phyloP scores from a whole-genome alignment of 108 stramenopile genomes.

The Ochromonas danica region DNA sequence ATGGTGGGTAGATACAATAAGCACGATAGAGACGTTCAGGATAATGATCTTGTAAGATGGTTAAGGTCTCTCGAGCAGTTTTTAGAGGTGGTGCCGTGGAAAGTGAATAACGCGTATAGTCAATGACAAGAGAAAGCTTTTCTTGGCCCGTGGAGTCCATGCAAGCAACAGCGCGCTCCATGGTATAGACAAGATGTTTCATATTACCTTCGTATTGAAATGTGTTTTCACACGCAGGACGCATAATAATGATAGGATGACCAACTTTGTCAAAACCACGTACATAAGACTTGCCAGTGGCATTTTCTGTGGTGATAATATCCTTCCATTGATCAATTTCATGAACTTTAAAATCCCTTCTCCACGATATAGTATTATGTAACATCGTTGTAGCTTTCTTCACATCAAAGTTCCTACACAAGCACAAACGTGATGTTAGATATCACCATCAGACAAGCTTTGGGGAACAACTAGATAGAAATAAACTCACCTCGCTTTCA shows the following conservation, averaged over 20 bases:
- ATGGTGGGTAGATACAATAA: constrained; percentile 78
- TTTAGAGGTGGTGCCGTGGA: constrained; percentile 72
- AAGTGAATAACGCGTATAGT: constrained; percentile 72
- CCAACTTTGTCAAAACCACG: constrained; percentile 76
- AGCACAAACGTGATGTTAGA: neutral
- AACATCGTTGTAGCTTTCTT: neutral
- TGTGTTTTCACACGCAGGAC: constrained; percentile 78
- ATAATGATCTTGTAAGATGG: constrained; percentile 83
- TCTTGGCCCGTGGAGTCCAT: constrained; percentile 62
- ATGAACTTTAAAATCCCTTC: constrained; percentile 75
- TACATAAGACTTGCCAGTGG: constrained; percentile 73
- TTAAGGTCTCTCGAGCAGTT: constrained; percentile 67
- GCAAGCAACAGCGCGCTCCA: constrained; percentile 71
- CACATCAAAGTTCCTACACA: constrained; percentile 1
- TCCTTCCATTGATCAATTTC: constrained; percentile 55
- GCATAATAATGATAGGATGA: constrained; percentile 74
- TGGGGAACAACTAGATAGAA: neutral
- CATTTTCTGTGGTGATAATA: constrained; percentile 14
- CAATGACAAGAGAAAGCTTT: constrained; percentile 80
- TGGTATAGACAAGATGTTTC: constrained; percentile 77
- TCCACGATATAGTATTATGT: constrained; percentile 51
- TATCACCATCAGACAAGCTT: neutral
- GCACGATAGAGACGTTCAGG: constrained; percentile 77
- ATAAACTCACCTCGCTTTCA: constrained; percentile 38
- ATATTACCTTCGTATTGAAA: constrained; percentile 69